Evolutionary conservation across 495 filamentous ascomycete species (phyloP), one percentile per base, ranked within the genome.

Genomic region (Penicillium psychrofluorescens): DNA sequence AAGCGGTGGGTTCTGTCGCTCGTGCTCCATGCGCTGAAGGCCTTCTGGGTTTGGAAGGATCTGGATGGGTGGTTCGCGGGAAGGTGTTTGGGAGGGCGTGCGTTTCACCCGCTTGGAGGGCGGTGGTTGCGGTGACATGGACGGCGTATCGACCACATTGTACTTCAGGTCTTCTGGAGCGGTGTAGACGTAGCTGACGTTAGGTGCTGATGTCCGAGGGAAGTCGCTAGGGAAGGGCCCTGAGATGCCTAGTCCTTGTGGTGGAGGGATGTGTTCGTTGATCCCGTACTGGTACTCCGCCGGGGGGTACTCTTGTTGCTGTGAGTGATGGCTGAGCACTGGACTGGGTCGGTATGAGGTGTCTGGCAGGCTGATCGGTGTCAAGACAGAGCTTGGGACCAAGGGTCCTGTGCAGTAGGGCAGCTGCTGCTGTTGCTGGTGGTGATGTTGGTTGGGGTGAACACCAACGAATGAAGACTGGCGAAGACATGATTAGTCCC

Each of bases 21-120:
- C 45, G 38, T 59, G 64, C 42, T 64, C 61, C 29, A 66, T 55
- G 9, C 58, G 66, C 46, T 64, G 56, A 15, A 66, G 50, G 4
- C 63, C 64, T 38, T 63, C 62, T n/a, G 62, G 64, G 29, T 74
- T 49, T 7, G 69, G 69, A 1, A 67, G 58, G 29, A 72, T 71
- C 22, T 44, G 58, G 35, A 66, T 46, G 6, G 62, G 65, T 2
- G 52, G 49, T 8, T 65, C 58, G 16, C 65, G 62, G 1, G 56
- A 45, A 22, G 53, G 36, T 12, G 56, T 58, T n/a, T 49, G 42
- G 10, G 53, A 58, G 14, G 53, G 49, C 12, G 46, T 45, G 38
- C 61, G 60, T 22, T 54, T 56, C 38, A 48, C 45, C 11, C 64
- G 61, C 49, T 62, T 68, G n/a, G 45, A 36, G 8, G 55, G 48